Base-by-base conservation (phyloP, 2,329 filamentous ascomycete genomes). In the Microdochium paspali region DNA sequence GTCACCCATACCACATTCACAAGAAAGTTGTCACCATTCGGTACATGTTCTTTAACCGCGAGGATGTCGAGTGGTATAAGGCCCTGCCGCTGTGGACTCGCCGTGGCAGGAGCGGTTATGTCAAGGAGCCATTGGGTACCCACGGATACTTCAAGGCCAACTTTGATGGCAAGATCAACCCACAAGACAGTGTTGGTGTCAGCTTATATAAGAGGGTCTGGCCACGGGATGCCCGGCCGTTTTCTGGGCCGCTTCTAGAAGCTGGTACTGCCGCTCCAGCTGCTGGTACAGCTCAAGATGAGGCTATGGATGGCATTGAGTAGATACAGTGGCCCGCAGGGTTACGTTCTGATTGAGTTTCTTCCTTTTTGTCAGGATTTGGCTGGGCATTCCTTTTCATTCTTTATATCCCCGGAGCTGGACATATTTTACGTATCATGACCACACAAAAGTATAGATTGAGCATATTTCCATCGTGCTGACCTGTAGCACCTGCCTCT, bases 91-190 rank as follows among this genome's bases (percentile, higher is more conserved):
- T 98, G 53, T 98, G 91, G 90, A 98, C 93, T 4, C 87, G 82
- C 70, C 73, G 91, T 25, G 93, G 93, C 6, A 76, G 93, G 52
- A 87, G 82, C 55, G 93, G 93, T 9, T 96, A 84, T 65, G 82
- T 98, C 72, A 96, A 96, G 74, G 93, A 98, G 72, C 79, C 85
- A 49, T 70, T 98, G 45, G 93, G 93, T 58, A 98, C 93, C 30
- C 93, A 98, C 66, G 93, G 93, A n/a, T 98, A 98, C 72, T 97
- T 97, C 79, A 98, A 98, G 76, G 93, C 93, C 12, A 96, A 86
- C 2, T 98, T 98, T 70, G 94, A 98, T 64, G 89, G 84, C 12
- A 87, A 86, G 63, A 91, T 98, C 65, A 97, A 96, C 66, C 90
- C 93, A 1, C 87, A 96, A 69, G 93, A 98, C 68, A 84, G 90